These are phyloP conservation scores for Ophiostoma australiae DNA, from an alignment of 2,329 filamentous ascomycete species.

Conservation along the genomic window DNA sequence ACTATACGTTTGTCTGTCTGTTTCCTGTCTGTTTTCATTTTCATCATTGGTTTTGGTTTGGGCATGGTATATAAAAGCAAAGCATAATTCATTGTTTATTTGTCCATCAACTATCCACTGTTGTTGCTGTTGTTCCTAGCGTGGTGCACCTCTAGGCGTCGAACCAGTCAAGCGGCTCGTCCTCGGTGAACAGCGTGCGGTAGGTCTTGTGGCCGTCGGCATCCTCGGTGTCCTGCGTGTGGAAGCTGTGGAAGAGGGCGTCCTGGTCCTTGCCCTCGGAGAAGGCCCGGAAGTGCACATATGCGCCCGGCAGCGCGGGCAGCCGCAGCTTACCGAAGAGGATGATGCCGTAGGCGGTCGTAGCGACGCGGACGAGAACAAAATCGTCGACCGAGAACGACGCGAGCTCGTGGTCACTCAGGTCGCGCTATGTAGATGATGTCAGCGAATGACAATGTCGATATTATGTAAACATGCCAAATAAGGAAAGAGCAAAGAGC, in stretches of 20 bases:
- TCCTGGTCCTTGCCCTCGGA: slow-evolving; percentile 40
- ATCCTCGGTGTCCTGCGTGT: slow-evolving; percentile 41
- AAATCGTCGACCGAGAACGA: slow-evolving; percentile 40
- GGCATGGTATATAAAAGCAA: slow-evolving; percentile 4
- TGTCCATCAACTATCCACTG: background rate
- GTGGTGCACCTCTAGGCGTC: slow-evolving; percentile 37
- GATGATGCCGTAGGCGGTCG: slow-evolving; percentile 45
- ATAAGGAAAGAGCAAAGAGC: slow-evolving; percentile 17
- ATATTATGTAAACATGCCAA: background rate
- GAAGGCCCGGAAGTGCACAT: slow-evolving; percentile 47
- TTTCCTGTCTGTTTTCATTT: background rate
- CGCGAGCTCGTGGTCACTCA: slow-evolving; percentile 39
- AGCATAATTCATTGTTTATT: slow-evolving; percentile 9
- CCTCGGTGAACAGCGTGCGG: slow-evolving; percentile 43
- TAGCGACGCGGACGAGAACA: slow-evolving; percentile 42
- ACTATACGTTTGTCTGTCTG: background rate
- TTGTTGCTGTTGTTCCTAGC: too few species aligned
- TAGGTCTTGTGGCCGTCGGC: slow-evolving; percentile 41
- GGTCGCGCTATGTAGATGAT: slow-evolving; percentile 27
- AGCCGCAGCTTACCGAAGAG: slow-evolving; percentile 48
- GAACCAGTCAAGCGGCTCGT: slow-evolving; percentile 52
- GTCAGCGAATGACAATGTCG: background rate
- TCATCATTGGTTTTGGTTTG: slow-evolving; percentile 8
- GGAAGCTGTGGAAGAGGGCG: slow-evolving; percentile 44
- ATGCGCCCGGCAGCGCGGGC: slow-evolving; percentile 39